Evolutionary conservation across 2,329 filamentous ascomycete genomes (phyloP).

Genomic region (Raffaelea albimanens): DNA sequence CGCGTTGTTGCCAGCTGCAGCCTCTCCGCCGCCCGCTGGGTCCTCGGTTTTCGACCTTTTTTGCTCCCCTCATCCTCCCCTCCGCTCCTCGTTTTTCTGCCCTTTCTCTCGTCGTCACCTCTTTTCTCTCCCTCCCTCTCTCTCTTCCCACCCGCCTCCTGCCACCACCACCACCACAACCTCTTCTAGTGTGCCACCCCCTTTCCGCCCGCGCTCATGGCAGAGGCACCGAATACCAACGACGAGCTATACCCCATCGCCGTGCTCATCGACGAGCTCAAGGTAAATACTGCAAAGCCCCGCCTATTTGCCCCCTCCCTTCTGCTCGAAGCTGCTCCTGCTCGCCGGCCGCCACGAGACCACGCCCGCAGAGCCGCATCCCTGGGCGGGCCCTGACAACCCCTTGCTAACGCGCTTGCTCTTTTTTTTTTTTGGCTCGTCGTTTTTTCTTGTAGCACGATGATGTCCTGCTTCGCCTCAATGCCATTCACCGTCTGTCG

Average conservation of each 20-base stretch:
- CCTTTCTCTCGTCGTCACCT: background rate
- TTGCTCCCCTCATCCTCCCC: background rate
- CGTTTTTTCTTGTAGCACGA: conserved; percentile 61
- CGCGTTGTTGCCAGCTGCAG: no score
- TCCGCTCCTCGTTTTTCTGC: background rate
- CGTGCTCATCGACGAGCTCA: conserved; percentile 98
- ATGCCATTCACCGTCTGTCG: conserved; percentile 95
- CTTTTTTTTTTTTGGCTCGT: conserved; percentile 6
- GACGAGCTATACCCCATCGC: conserved; percentile 99
- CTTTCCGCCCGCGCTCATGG: conserved; percentile 53
- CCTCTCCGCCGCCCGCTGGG: no score
- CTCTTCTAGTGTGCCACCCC: background rate
- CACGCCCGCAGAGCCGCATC: no score
- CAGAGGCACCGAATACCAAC: conserved; percentile 77
- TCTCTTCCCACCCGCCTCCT: background rate
- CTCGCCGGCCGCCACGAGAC: no score
- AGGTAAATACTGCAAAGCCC: conserved; percentile 48
- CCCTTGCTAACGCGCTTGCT: conserved; percentile 6
- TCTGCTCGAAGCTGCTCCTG: no score
- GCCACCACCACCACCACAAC: conserved; percentile 11
- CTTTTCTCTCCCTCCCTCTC: background rate
- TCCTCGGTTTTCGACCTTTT: background rate
- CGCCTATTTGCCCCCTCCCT: no score
- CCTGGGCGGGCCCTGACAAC: no score
- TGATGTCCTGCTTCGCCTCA: conserved; percentile 93